Evolutionary conservation across 768 basidiomycete genomes (phyloP).

Genomic region (Mycena galopus): DNA sequence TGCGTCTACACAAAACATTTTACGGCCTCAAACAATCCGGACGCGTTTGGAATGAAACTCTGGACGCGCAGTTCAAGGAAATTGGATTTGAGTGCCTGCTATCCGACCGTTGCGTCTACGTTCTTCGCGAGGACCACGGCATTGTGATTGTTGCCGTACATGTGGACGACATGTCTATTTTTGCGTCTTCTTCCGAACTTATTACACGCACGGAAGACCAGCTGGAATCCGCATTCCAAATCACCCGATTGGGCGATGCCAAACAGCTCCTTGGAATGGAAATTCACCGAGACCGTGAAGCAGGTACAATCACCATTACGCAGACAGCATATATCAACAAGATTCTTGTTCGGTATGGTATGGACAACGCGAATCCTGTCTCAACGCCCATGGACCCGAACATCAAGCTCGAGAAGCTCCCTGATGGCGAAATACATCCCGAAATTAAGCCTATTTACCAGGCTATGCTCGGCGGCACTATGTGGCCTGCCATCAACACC

Average conservation of each 20-base stretch:
- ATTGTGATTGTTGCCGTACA: background rate
- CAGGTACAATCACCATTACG: slow-evolving; percentile 22
- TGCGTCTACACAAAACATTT: too few species aligned
- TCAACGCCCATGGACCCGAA: slow-evolving; percentile 37
- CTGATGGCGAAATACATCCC: background rate
- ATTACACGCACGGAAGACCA: slow-evolving; percentile 12
- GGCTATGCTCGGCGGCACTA: slow-evolving; percentile 40
- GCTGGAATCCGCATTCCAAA: slow-evolving; percentile 3
- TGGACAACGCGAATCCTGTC: slow-evolving; percentile 27
- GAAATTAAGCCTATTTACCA: slow-evolving; percentile 37
- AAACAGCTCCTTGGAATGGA: too few species aligned
- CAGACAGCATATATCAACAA: slow-evolving; percentile 35
- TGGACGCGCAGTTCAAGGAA: slow-evolving; percentile 37
- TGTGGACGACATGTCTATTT: slow-evolving; percentile 38
- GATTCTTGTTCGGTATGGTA: slow-evolving; percentile 32
- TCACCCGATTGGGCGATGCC: slow-evolving; percentile 3
- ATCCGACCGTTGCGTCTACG: slow-evolving; percentile 38
- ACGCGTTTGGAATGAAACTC: slow-evolving; percentile 45
- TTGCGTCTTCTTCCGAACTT: slow-evolving; percentile 13
- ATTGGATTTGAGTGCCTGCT: slow-evolving; percentile 30
- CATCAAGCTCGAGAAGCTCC: slow-evolving; percentile 24
- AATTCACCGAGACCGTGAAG: slow-evolving; percentile 25
- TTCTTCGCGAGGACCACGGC: background rate
- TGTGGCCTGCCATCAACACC: slow-evolving; percentile 36
- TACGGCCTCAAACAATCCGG: slow-evolving; percentile 44